These are phyloP conservation scores for Kwoniella sp. DNA, from an alignment of 768 basidiomycete genomes.

Conservation along the genomic window DNA sequence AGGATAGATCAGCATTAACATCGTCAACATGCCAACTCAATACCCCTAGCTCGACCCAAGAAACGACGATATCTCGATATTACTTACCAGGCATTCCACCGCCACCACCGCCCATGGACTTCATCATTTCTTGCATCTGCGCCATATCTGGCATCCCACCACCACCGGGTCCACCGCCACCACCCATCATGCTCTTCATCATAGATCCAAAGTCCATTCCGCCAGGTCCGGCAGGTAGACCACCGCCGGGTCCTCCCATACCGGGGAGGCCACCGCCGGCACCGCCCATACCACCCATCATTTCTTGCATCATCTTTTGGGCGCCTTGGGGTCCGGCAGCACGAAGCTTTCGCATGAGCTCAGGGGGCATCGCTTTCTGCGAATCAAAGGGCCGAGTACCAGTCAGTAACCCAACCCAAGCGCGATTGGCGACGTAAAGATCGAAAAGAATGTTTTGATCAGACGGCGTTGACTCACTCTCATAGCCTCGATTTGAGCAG, in stretches of 20 bases:
- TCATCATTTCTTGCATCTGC: constrained; percentile 76
- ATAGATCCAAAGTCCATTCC: constrained; percentile 60
- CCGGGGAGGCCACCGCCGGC: constrained; percentile 35
- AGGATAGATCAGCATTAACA: neutral
- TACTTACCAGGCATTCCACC: constrained; percentile 45
- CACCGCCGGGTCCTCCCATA: constrained; percentile 27
- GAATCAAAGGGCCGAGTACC: neutral
- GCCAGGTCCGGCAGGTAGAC: constrained; percentile 22
- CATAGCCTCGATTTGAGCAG: constrained; percentile 91
- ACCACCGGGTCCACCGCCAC: constrained; percentile 69
- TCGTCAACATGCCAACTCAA: neutral
- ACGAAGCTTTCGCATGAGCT: constrained; percentile 86
- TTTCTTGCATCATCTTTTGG: constrained; percentile 70
- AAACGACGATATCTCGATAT: no score
- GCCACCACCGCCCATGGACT: constrained; percentile 45
- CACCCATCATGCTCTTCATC: constrained; percentile 85
- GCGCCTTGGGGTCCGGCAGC: constrained; percentile 70
- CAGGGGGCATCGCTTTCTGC: constrained; percentile 89
- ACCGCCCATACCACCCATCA: constrained; percentile 53
- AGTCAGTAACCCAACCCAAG: no score
- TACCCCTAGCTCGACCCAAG: neutral
- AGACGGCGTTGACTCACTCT: constrained; percentile 71
- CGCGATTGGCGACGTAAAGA: no score
- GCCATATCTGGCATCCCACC: constrained; percentile 83
- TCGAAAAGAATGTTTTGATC: no score